Evolutionary conservation across 257 asterid genomes (phyloP).

Genomic region (Mentha longifolia): DNA sequence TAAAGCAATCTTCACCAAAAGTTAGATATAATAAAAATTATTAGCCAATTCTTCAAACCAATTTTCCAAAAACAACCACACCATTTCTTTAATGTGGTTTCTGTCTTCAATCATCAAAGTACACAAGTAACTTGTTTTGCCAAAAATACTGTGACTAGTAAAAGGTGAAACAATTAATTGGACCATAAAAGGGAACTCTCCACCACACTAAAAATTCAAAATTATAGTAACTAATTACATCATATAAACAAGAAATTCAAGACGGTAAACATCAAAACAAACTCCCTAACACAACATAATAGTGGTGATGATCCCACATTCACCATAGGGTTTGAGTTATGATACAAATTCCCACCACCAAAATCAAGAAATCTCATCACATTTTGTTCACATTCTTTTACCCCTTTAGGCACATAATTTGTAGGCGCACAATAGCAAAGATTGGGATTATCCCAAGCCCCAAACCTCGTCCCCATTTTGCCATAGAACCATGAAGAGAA

Average conservation of each 20-base stretch:
- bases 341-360: background rate
- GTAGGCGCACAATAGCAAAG: conserved; percentile 58
- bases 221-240: background rate
- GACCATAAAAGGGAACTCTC: background rate
- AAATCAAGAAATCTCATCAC: conserved; percentile 34
- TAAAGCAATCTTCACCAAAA: conserved; percentile 6
- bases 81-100: background rate
- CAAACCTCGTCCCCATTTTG: conserved; percentile 79
- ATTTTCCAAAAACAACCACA: conserved; percentile 1
- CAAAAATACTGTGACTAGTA: background rate
- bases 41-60: background rate
- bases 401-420: conserved; percentile 63
- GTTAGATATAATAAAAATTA: background rate
- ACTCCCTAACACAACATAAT: conserved; percentile 25
- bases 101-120: background rate
- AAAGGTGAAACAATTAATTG: background rate
- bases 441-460: conserved; percentile 85
- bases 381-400: conserved; percentile 56
- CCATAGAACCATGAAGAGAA: conserved; percentile 68
- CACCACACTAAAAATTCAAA: background rate
- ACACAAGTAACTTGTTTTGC: background rate
- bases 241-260: background rate
- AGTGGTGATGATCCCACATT: conserved; percentile 40
- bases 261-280: conserved; percentile 36
- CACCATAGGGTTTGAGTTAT: conserved; percentile 27